Evolutionary conservation across 441 rosid species (phyloP), one percentile per base, ranked within the genome.

Genomic region (Eugenia klotzschiana): DNA sequence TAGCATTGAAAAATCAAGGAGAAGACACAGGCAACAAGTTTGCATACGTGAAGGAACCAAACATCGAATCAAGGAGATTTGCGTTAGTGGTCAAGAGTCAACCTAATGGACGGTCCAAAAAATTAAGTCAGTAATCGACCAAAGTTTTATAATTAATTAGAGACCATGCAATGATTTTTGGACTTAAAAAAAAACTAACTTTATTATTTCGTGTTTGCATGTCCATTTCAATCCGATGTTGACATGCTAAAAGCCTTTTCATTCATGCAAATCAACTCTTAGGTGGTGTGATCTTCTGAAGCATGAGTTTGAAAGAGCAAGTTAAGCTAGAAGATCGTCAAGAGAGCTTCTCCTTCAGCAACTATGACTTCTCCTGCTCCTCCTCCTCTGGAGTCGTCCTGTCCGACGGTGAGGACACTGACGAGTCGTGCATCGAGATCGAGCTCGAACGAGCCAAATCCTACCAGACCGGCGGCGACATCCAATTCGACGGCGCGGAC

Each of bases 361-460:
- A 50, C 72, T 51, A 43, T 57, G 84, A 83, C 84, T 23, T 40
- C 53, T 20, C 84, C 13, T 82, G 80, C 33, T 82, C 84, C 80
- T 50, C 84, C 60, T 40, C 64, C 60, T n/a, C n/a, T n/a, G 79
- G 80, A 23, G 20, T 50, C 18, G 51, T 50, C 84, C 37, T 74
- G 56, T 82, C 79, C 64, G 84, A 82, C 10, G 84, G 84, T 3
- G 84, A 46, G n/a, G 84, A 83, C 37, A 74, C 51, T 46, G 80
- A 83, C 4, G 84, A 83, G 53, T 83, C 84, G 13, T 83, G 73
- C 84, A 83, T 83, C 72, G 84, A 83, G 81, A 83, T 83, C 10
- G 52, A 69, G 84, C 58, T 83, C 40, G 80, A 51, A 14, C 81
- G 64, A 33, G 25, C 81, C 23, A 51, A 51, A 12, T 25, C 53